These are phyloP conservation scores for Pythium monospermum DNA, from an alignment of 352 stramenopile genomes.

Conservation along the genomic window DNA sequence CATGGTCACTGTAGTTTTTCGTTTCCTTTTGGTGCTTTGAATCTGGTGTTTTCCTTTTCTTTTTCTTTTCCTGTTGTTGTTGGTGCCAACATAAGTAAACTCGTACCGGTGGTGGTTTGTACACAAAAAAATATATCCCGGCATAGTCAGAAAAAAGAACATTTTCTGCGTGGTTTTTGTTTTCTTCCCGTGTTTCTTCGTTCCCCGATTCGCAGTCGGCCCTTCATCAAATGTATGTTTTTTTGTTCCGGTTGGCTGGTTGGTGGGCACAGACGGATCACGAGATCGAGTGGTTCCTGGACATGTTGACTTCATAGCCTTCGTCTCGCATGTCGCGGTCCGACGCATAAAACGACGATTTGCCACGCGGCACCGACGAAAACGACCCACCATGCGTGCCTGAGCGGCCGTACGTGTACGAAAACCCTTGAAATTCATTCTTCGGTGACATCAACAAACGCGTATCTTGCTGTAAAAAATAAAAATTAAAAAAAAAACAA, in stretches of 20 bases:
- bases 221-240: background rate
- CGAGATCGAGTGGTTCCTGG: constrained; percentile 32
- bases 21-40: constrained; percentile 1
- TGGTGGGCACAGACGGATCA: background rate
- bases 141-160: background rate
- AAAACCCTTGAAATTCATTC: constrained; percentile 86
- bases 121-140: too few relatives aligned
- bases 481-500: constrained; percentile 8
- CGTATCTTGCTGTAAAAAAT: constrained; percentile 54
- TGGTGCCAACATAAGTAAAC: too few relatives aligned
- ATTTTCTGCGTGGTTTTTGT: constrained; percentile 1
- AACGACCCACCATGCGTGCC: constrained; percentile 18
- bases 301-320: constrained; percentile 26
- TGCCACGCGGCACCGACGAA: constrained; percentile 13
- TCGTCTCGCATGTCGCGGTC: constrained; percentile 26
- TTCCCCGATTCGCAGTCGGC: background rate
- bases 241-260: background rate
- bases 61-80: too few relatives aligned
- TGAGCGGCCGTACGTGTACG: constrained; percentile 45
- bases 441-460: constrained; percentile 67
- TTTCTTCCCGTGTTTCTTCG: constrained; percentile 3
- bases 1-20: background rate
- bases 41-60: too few relatives aligned
- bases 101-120: too few relatives aligned
- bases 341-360: constrained; percentile 17